Conservation (phyloP, 257 asterid genomes). For the Primulina tabacum region DNA sequence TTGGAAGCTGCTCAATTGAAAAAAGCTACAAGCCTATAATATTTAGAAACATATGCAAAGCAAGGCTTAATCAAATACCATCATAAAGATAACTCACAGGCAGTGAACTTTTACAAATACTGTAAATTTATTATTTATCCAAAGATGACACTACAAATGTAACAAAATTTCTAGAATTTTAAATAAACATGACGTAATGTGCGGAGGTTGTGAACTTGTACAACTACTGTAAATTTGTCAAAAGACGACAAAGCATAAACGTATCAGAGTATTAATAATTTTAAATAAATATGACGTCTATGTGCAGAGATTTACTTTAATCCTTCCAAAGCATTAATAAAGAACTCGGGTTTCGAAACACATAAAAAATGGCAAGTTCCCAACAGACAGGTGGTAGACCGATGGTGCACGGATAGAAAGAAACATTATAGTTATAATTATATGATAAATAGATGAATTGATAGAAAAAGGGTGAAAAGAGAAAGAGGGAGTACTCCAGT, state of each 20-base stretch:
- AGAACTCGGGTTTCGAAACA: background rate
- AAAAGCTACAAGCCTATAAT: too few species aligned
- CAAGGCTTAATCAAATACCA: background rate
- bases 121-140: background rate
- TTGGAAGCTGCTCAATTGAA: background rate
- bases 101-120: background rate
- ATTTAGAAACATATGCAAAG: too few species aligned
- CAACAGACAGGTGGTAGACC: background rate
- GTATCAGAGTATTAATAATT: too few species aligned
- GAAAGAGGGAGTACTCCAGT: constrained; percentile 50
- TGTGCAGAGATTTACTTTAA: background rate
- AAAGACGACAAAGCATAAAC: too few species aligned
- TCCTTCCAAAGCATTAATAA: constrained; percentile 2
- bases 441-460: background rate
- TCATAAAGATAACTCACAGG: too few species aligned
- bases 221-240: too few species aligned
- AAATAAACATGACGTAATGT: background rate
- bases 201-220: too few species aligned
- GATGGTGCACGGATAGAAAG: background rate
- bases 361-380: background rate
- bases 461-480: constrained; percentile 6
- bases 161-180: background rate
- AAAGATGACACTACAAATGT: background rate
- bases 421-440: constrained; percentile 1
- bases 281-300: too few species aligned